Base-by-base conservation (phyloP, 306 rosid genomes). In the Mucuna pruriens region DNA sequence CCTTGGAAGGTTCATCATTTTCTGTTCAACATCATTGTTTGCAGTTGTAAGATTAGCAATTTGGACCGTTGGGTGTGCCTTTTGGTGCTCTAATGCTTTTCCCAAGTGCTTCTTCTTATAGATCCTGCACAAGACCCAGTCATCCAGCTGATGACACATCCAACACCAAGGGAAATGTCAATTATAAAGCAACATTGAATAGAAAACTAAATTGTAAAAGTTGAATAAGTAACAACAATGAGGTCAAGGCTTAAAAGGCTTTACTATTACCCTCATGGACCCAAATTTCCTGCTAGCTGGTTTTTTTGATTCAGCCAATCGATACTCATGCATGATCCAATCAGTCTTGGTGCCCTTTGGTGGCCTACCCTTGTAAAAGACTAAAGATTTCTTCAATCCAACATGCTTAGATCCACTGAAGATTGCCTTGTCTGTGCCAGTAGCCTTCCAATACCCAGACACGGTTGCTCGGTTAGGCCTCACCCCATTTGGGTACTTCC, bases 101-200 rank as follows among this genome's bases (percentile, higher is more conserved):
- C 54, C 83, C 58, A 66, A 36, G 19, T 88, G 87, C 88, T 75
- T 91, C 88, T 91, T 95, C 89, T 90, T 95, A 29, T 95, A 95
- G 64, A 95, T 91, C 82, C 98, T 90, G 71, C 97, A 95, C 38
- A 95, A 84, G 48, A 95, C 98, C 97, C 98, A 95, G 68, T 95
- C 97, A 88, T 95, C 98, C 84, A 95, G 75, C 97, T 95, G 94
- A 71, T 78, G 29, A 81, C 83, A 83, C 4, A 74, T 51, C 26
- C 66, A 63, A 54, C 3, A n/a, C 69, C 60, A 71, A 76, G 26
- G 29, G 16, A 23, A 69, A 68, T 58, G n/a, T 84, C 78, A 84
- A 75, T 62, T 34, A 45, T 15, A 80, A 33, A 57, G 62, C 42
- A 74, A 75, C 48, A 79, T 73, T 45, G 20, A 55, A 45, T 45